Evolutionary conservation across 2,329 filamentous ascomycete genomes (phyloP).

Genomic region (Penicillium thymicola): DNA sequence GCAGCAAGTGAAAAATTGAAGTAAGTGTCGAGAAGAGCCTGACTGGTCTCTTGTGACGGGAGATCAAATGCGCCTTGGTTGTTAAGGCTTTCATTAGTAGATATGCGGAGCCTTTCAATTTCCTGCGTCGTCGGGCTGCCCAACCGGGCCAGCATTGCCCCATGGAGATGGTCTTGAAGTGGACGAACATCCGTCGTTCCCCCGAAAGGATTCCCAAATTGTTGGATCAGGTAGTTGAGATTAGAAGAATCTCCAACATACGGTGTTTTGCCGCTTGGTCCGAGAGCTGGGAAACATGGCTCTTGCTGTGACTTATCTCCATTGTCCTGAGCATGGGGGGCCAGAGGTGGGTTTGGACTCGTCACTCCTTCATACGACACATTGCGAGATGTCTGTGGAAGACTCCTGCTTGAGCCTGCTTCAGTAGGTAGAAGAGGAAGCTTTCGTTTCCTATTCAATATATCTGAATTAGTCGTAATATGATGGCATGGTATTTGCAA

Average conservation of each 20-base stretch:
- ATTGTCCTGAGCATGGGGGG: background rate
- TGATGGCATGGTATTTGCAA: background rate
- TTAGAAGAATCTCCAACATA: slow-evolving; percentile 26
- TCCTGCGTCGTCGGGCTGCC: slow-evolving; percentile 10
- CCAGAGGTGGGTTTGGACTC: background rate
- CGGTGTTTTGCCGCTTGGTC: slow-evolving; percentile 2
- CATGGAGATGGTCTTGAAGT: slow-evolving; percentile 20
- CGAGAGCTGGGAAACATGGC: slow-evolving; percentile 12
- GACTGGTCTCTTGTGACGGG: slow-evolving; percentile 10
- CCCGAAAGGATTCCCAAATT: slow-evolving; percentile 24
- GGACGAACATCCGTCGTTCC: slow-evolving; percentile 7
- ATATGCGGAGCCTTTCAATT: slow-evolving; percentile 7
- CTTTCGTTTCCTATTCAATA: background rate
- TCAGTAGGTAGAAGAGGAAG: background rate
- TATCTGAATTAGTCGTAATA: background rate
- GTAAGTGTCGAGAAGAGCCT: slow-evolving; percentile 21
- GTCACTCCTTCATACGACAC: background rate
- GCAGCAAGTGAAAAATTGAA: slow-evolving; percentile 18
- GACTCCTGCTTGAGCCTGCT: background rate
- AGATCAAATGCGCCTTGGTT: slow-evolving; percentile 19
- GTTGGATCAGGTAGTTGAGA: slow-evolving; percentile 24
- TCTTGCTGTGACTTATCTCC: background rate
- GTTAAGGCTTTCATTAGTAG: slow-evolving; percentile 1
- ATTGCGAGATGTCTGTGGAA: background rate
- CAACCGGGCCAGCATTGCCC: slow-evolving; percentile 16